These are phyloP conservation scores for Candida fluviatilis DNA, from an alignment of 805 yeast genomes.

Conservation along the genomic window DNA sequence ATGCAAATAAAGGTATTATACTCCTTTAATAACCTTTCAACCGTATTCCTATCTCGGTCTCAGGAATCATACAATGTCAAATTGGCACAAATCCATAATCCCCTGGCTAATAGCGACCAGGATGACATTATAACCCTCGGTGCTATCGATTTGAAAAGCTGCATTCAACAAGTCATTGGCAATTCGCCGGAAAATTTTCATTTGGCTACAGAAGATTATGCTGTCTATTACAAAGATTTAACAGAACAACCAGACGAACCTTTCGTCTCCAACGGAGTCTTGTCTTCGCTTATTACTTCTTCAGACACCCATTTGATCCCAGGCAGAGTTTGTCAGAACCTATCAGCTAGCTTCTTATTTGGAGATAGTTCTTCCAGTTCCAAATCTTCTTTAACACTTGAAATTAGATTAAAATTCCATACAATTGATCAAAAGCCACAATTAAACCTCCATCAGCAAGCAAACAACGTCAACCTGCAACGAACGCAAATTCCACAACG, in stretches of 20 bases:
- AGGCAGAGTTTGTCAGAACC: conserved; percentile 57
- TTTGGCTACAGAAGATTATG: conserved; percentile 36
- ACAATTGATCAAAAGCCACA: conserved; percentile 22
- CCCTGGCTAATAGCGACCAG: conserved; percentile 18
- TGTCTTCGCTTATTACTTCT: conserved; percentile 26
- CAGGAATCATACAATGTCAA: conserved; percentile 29
- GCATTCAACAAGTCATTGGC: conserved; percentile 34
- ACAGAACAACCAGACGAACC: conserved; percentile 48
- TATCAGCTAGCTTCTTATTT: conserved; percentile 41
- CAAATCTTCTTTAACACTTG: conserved; percentile 46
- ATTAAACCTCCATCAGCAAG: background rate
- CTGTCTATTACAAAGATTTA: conserved; percentile 43
- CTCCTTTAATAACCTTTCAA: conserved; percentile 39
- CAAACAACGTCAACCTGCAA: conserved; percentile 10
- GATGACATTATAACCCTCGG: conserved; percentile 34
- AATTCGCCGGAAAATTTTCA: conserved; percentile 42
- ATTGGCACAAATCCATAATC: conserved; percentile 28
- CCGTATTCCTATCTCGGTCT: conserved; percentile 41
- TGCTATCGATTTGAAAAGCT: conserved; percentile 36
- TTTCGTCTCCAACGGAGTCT: conserved; percentile 39
- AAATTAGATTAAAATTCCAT: conserved; percentile 50
- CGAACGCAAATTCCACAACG: conserved; percentile 5
- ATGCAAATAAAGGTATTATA: conserved; percentile 45
- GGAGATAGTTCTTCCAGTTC: conserved; percentile 32
- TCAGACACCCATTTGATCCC: conserved; percentile 32